A percentile compares a stretch with the other conserved stretches of the same genome.
Conservation (phyloP, 768 basidiomycete species). For the Collybia sordida region DNA sequence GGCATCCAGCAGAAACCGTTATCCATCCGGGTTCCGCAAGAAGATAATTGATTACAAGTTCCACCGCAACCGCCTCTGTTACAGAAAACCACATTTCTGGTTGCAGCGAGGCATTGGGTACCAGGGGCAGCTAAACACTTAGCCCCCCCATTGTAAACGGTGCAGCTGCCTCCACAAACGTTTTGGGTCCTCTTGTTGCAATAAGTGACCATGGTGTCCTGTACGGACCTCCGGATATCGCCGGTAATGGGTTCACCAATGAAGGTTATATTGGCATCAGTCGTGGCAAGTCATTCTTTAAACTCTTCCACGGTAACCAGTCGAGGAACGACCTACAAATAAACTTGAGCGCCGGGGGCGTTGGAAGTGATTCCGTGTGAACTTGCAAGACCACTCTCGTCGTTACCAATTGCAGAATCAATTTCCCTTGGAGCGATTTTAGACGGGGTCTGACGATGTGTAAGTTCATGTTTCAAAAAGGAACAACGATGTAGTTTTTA, state of each 20-base stretch:
- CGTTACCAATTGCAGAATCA: too few species aligned
- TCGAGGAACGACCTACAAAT: too few species aligned
- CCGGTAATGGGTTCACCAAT: slow-evolving; percentile 17
- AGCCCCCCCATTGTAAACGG: slow-evolving; percentile 25
- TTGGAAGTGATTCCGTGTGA: too few species aligned
- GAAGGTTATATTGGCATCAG: slow-evolving; percentile 1
- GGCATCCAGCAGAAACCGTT: slow-evolving; percentile 29
- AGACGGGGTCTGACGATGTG: not conserved
- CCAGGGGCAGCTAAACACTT: slow-evolving; percentile 25
- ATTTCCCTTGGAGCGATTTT: not conserved
- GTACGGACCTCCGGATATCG: slow-evolving; percentile 19
- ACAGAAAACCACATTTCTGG: slow-evolving; percentile 28
- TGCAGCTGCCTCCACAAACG: slow-evolving; percentile 30
- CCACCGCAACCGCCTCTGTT: slow-evolving; percentile 18
- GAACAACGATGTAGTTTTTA: not conserved
- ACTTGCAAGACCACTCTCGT: too few species aligned
- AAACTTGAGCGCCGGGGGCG: too few species aligned
- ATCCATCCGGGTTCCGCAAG: slow-evolving; percentile 23
- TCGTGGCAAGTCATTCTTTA: slow-evolving; percentile 2
- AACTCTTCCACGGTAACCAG: not conserved
- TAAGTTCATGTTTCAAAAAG: not conserved
- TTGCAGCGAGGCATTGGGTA: slow-evolving; percentile 29
- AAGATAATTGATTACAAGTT: slow-evolving; percentile 18
- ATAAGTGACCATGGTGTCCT: slow-evolving; percentile 23
- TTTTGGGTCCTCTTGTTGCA: slow-evolving; percentile 18